A percentile compares a stretch with the other conserved stretches of the same genome.
phyloP scores from a whole-genome alignment of 2,329 filamentous ascomycete genomes.

The Ceratocystis papillata region DNA sequence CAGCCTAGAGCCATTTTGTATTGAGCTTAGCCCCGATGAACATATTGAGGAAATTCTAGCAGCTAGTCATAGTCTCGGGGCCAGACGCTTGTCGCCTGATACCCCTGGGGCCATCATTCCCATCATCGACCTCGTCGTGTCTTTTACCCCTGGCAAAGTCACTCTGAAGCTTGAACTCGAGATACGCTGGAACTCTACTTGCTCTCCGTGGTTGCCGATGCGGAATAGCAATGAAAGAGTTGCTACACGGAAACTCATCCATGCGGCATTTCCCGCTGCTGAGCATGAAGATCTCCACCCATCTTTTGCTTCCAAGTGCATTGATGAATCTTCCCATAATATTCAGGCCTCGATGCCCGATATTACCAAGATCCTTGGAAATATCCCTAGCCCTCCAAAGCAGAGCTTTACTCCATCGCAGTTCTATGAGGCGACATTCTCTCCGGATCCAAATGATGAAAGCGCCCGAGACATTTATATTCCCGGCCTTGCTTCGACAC shows the following conservation, averaged over 20 bases:
- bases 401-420: constrained; percentile 36
- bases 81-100: neutral
- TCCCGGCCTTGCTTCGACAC: constrained; percentile 37
- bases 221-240: constrained; percentile 30
- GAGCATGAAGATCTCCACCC: neutral
- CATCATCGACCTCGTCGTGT: neutral
- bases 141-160: neutral
- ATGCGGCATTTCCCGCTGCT: neutral
- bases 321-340: neutral
- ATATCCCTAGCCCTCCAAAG: constrained; percentile 18
- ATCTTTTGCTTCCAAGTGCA: neutral
- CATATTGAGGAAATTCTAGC: neutral
- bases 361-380: constrained; percentile 30
- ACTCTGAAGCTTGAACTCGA: constrained; percentile 31
- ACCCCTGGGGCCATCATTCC: neutral
- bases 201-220: constrained; percentile 29
- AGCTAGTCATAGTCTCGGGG: neutral
- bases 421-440: constrained; percentile 59
- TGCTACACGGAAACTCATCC: constrained; percentile 32
- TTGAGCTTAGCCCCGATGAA: neutral
- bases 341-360: neutral
- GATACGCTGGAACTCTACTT: constrained; percentile 38
- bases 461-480: constrained; percentile 33
- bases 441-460: constrained; percentile 30
- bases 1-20: neutral